Percentiles rank a stretch among this genome's conserved stretches.
Conservation (phyloP, 2,329 filamentous ascomycete genomes). For the Myriosclerotinia duriaeana region DNA sequence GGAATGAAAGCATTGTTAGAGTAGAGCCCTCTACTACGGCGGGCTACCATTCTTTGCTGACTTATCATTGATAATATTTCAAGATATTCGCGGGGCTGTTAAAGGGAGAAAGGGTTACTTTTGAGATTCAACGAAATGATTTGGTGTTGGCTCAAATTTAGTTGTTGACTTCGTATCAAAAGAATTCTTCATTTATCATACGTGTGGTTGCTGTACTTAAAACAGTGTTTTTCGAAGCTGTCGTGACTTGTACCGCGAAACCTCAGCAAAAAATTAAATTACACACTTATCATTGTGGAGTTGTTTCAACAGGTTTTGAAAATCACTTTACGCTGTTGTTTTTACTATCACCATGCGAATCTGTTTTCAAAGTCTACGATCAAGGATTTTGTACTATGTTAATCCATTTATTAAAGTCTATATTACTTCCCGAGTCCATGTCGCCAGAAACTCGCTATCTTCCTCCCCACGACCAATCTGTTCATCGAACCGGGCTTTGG, state of each 20-base stretch:
- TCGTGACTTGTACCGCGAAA: neutral
- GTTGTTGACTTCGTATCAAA: neutral
- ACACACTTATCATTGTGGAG: no score
- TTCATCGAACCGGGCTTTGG: constrained; percentile 1
- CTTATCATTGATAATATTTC: neutral
- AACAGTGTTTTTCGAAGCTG: neutral
- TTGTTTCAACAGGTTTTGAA: no score
- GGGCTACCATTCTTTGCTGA: neutral
- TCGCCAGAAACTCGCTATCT: neutral
- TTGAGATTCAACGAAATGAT: neutral
- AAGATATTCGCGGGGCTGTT: neutral
- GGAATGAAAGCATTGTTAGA: no score
- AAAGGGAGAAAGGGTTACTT: neutral
- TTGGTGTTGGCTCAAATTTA: neutral
- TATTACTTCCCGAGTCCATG: no score
- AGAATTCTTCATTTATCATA: neutral
- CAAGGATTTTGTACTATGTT: no score
- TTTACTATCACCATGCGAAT: no score
- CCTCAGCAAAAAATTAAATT: neutral
- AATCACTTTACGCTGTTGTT: no score
- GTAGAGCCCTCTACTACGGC: neutral
- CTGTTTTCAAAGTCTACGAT: no score
- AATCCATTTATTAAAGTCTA: no score
- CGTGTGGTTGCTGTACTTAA: neutral
- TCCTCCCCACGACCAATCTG: neutral